Evolutionary conservation across 257 asterid species (phyloP).

Genomic region (Jacaranda mimosifolia): DNA sequence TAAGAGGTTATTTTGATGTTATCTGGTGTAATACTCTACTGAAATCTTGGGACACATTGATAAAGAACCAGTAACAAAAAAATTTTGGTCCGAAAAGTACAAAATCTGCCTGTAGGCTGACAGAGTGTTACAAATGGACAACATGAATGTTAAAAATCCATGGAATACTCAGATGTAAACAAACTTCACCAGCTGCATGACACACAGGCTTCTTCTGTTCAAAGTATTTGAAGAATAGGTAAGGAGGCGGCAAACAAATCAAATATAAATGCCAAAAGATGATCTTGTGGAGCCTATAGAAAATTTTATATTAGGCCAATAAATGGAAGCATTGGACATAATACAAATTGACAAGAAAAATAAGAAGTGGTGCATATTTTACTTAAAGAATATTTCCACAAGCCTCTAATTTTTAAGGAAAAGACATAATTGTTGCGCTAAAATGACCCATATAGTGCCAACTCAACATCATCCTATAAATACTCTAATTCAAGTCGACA

Average conservation of each 20-base stretch:
- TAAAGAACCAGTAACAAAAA: background rate
- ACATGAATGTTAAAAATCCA: constrained; percentile 10
- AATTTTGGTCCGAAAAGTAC: background rate
- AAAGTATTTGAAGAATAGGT: background rate
- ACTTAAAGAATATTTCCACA: background rate
- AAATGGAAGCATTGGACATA: background rate
- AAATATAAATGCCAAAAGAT: constrained; percentile 3
- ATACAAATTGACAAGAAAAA: constrained; percentile 16
- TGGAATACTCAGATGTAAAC: too few relatives aligned
- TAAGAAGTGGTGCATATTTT: background rate
- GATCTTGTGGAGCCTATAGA: constrained; percentile 2
- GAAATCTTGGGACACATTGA: too few relatives aligned
- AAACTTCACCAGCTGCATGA: too few relatives aligned
- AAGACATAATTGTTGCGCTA: too few relatives aligned
- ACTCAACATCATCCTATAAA: too few relatives aligned
- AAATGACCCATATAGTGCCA: too few relatives aligned
- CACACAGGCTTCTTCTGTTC: background rate
- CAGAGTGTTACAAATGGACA: too few relatives aligned
- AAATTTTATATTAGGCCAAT: background rate
- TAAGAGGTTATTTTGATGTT: too few relatives aligned
- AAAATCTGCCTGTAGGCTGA: background rate
- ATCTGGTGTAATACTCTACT: too few relatives aligned
- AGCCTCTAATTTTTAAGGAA: too few relatives aligned
- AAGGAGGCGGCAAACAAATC: constrained; percentile 6
- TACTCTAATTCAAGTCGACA: too few relatives aligned